Base-by-base conservation (phyloP, 2,329 filamentous ascomycete genomes). In the Aureobasidium sp. region DNA sequence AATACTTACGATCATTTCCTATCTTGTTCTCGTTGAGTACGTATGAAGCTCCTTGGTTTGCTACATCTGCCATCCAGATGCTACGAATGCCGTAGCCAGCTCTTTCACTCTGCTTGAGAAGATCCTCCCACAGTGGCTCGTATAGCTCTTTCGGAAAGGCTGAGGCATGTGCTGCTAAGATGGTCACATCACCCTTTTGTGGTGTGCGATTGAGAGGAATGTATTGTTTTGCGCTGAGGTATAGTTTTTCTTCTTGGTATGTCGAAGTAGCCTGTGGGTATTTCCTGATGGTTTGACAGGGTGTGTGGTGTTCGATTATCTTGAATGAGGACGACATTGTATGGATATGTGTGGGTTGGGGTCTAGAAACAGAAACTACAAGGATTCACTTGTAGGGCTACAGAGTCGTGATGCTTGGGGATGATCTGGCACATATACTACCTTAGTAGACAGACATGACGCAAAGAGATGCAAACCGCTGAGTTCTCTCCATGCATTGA, bases 81-180 rank as follows among this genome's bases (percentile, higher is more conserved):
- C 83, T 81, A 62, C 90, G 84, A 68, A 97, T 90, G 1, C 81
- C 80, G 67, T 94, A 83, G 19, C 85, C 85, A 60, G 80, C 77
- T 22, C 42, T 53, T n/a, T 54, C 37, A 17, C 59, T 53, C 17
- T 74, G 71, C 66, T 82, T 81, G 6, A 86, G 78, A 1, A 97
- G 78, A 54, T 96, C 90, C 63, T 93, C 90, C 88, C 91, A 97
- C 0, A 97, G 78, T 0, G 93, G 89, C 69, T 97, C 92, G 71
- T 97, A 97, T 2, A 97, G 76, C 78, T 97, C 93, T 81, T 97
- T 97, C 12, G 90, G 89, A 67, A 97, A 96, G 14, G 88, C 93
- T 76, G 96, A 97, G 54, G 91, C 93, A 75, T 97, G 92, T 3
- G 87, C 87, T 15, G 83, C 91, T 60, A 97, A 85, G 63, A 97